Conservation (phyloP, 1,284 basidiomycete genomes). For the Pseudozyma pruni region DNA sequence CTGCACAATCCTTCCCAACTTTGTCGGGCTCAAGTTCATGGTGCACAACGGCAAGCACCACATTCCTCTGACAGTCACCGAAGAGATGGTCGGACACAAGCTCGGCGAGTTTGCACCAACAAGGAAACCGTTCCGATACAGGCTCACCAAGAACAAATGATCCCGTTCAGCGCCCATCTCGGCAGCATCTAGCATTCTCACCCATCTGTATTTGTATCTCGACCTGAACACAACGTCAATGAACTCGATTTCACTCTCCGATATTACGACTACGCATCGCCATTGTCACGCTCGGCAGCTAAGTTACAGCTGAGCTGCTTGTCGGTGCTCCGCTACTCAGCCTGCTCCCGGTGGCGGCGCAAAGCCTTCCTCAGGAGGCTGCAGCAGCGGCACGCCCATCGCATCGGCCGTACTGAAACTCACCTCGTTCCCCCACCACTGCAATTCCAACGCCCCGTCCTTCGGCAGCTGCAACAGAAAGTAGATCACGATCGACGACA, state of each 20-base stretch:
- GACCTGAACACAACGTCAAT: conserved; percentile 6
- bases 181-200: background rate
- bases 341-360: conserved; percentile 27
- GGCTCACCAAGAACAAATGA: conserved; percentile 60
- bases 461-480: conserved; percentile 42
- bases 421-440: conserved; percentile 65
- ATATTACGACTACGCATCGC: too few species aligned
- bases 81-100: conserved; percentile 99
- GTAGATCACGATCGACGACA: conserved; percentile 54
- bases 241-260: background rate
- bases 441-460: conserved; percentile 27
- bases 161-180: background rate
- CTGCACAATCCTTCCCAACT: conserved; percentile 86
- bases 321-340: too few species aligned
- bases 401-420: conserved; percentile 49
- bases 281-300: too few species aligned
- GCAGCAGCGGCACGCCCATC: conserved; percentile 11
- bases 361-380: conserved; percentile 26
- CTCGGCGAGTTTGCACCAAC: conserved; percentile 93
- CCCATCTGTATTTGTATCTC: conserved; percentile 42
- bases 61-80: conserved; percentile 83
- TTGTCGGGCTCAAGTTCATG: conserved; percentile 77
- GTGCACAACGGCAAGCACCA: conserved; percentile 96
- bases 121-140: conserved; percentile 73
- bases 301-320: too few species aligned